A percentile compares a stretch with the other conserved stretches of the same genome.
Evolutionary conservation across 345 rosid genomes (phyloP).

Genomic region (Adansonia digitata): DNA sequence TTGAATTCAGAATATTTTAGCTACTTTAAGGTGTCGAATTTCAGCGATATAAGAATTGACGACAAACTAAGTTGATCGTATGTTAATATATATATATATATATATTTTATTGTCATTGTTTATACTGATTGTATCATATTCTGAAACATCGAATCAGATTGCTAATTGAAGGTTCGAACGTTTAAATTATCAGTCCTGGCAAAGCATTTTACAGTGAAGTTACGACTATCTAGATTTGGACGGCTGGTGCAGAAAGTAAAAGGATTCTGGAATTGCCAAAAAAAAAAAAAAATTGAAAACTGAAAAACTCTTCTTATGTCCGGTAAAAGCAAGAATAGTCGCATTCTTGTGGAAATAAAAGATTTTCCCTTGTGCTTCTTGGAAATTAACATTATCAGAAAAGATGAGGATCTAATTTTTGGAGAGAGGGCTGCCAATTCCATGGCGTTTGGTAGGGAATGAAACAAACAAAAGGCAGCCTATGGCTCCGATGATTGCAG

Average conservation of each 20-base stretch:
- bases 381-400: background rate
- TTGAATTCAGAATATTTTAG: background rate
- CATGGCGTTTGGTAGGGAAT: constrained; percentile 64
- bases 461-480: constrained; percentile 48
- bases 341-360: background rate
- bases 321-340: background rate
- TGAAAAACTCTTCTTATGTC: background rate
- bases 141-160: background rate
- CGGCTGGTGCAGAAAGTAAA: too few species aligned
- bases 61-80: too few species aligned
- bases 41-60: too few species aligned
- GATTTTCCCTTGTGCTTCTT: background rate
- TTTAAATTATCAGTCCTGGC: background rate
- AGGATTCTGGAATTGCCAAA: too few species aligned
- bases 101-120: too few species aligned
- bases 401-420: constrained; percentile 3
- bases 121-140: too few species aligned
- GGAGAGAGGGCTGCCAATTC: constrained; percentile 57
- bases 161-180: background rate
- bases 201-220: background rate
- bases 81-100: too few species aligned
- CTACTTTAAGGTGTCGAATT: background rate
- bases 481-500: constrained; percentile 42
- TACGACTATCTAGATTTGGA: too few species aligned
- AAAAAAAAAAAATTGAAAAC: background rate